phyloP scores from a whole-genome alignment of 1,284 basidiomycete species.

The Papiliotrema laurentii region DNA sequence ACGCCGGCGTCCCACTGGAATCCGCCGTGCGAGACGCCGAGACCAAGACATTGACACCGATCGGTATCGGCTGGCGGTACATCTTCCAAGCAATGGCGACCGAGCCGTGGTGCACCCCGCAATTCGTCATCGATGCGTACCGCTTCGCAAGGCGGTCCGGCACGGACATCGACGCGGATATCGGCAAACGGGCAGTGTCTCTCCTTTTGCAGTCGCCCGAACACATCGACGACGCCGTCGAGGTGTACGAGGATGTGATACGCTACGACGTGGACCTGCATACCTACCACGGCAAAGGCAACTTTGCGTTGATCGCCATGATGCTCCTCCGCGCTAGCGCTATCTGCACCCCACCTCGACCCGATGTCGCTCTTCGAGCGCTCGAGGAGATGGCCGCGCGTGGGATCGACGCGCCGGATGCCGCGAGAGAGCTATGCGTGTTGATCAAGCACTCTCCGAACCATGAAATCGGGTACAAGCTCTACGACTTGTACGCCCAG shows the following conservation, averaged over 20 bases:
- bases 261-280: not conserved
- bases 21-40: too few species aligned
- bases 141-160: too few species aligned
- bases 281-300: not conserved
- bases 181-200: too few species aligned
- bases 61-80: too few species aligned
- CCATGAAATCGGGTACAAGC: conserved; percentile 59
- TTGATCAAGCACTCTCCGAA: conserved; percentile 57
- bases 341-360: not conserved
- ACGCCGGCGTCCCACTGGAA: too few species aligned
- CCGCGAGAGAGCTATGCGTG: conserved; percentile 48
- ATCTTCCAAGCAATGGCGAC: too few species aligned
- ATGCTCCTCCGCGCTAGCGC: not conserved
- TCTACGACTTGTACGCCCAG: conserved; percentile 54
- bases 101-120: too few species aligned
- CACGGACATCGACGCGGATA: too few species aligned
- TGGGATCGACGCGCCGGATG: not conserved
- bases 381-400: not conserved
- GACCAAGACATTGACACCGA: too few species aligned
- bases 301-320: not conserved
- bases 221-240: not conserved
- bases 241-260: not conserved
- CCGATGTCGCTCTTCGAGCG: not conserved
- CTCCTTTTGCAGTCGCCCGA: too few species aligned
- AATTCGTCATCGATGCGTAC: too few species aligned